Conservation (phyloP, 306 rosid genomes). For the Rosa multiflora region DNA sequence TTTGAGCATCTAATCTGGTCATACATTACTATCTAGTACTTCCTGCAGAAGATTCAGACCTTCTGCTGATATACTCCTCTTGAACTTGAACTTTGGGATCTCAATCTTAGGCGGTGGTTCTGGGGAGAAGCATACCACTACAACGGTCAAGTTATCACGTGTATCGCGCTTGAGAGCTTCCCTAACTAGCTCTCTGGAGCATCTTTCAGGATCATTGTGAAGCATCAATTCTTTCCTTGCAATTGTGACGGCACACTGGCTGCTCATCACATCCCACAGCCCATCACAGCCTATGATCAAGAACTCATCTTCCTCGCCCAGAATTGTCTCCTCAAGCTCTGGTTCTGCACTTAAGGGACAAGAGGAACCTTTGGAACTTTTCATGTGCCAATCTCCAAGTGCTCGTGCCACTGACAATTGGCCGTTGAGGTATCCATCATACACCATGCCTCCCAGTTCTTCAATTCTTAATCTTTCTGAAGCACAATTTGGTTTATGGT, state of each 20-base stretch:
- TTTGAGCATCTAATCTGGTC: constrained; percentile 6
- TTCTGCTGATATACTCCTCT: constrained; percentile 31
- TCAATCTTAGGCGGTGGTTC: constrained; percentile 23
- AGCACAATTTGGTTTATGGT: constrained; percentile 28
- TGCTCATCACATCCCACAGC: constrained; percentile 34
- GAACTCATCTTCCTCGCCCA: constrained; percentile 30
- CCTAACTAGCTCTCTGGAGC: constrained; percentile 28
- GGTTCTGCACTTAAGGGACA: constrained; percentile 30
- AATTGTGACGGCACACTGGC: constrained; percentile 30
- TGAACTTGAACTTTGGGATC: constrained; percentile 28
- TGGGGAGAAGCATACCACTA: constrained; percentile 26
- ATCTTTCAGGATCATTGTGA: constrained; percentile 32
- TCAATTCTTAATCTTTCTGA: constrained; percentile 27
- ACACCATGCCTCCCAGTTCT: constrained; percentile 26
- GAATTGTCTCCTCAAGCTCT: constrained; percentile 24
- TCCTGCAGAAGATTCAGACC: constrained; percentile 28
- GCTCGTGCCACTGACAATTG: constrained; percentile 29
- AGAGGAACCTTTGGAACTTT: constrained; percentile 19
- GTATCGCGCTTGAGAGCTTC: constrained; percentile 32
- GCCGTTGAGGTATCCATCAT: constrained; percentile 30
- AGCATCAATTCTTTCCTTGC: constrained; percentile 28
- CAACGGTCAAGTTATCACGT: constrained; percentile 22
- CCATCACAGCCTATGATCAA: constrained; percentile 31
- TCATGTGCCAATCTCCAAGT: constrained; percentile 33
- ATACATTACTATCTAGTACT: constrained; percentile 29